Evolutionary conservation across 148 eudicot genomes (phyloP).

Genomic region (Linanthus parryae): DNA sequence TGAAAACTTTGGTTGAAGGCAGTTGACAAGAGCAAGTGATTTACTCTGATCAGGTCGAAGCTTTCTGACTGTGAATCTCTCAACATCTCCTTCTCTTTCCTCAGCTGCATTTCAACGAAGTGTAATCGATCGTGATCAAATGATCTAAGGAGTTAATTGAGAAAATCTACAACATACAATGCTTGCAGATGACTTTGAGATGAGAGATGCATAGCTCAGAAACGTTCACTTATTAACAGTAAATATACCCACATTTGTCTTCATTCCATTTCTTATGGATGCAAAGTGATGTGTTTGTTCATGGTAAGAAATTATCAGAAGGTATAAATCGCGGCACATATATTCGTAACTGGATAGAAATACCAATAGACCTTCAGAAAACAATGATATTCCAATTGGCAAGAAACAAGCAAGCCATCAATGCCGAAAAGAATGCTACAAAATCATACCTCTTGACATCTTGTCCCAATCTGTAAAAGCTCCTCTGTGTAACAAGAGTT

Average conservation of each 20-base stretch:
- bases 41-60: conserved; percentile 65
- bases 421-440: conserved; percentile 4
- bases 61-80: conserved; percentile 68
- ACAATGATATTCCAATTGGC: neutral
- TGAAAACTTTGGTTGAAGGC: too few relatives aligned
- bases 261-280: neutral
- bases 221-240: too few relatives aligned
- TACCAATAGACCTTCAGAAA: too few relatives aligned
- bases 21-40: conserved; percentile 9
- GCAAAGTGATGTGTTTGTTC: too few relatives aligned
- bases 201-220: neutral
- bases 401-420: neutral
- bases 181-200: neutral
- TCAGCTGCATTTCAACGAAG: conserved; percentile 42
- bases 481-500: conserved; percentile 51
- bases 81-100: conserved; percentile 68
- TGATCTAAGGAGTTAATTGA: too few relatives aligned
- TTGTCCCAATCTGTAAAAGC: conserved; percentile 44
- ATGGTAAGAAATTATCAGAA: too few relatives aligned
- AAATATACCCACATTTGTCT: too few relatives aligned
- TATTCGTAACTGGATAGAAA: too few relatives aligned
- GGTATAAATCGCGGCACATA: too few relatives aligned
- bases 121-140: too few relatives aligned
- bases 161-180: too few relatives aligned
- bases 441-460: conserved; percentile 67